Evolutionary conservation across 495 filamentous ascomycete genomes (phyloP), one percentile per base, ranked within the genome.

Genomic region (Staphylotrichum longicolle): DNA sequence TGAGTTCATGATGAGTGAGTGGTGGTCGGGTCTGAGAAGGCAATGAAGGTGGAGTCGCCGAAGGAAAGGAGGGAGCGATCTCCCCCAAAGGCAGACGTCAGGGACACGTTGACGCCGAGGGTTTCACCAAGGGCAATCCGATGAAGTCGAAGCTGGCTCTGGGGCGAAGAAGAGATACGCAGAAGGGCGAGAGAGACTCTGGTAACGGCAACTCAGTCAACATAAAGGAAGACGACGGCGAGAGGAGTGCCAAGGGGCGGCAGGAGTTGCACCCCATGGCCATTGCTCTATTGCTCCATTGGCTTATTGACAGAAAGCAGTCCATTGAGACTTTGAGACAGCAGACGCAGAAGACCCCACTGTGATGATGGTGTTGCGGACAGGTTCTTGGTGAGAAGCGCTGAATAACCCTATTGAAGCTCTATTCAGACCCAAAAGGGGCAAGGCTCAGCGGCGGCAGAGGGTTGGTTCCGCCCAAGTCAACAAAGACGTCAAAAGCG

Each of bases 381-480:
- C 15, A 54, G 41, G 7, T 34, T 27, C 12, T 14, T 3, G 9
- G 41, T 53, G 58, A 53, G 33, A 46, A 60, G 51, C 51, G 37
- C 45, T 61, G 58, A 63, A 59, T 63, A 65, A 61, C 20, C 49
- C 56, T 70, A 72, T 73, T 72, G 65, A 70, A 57, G 60, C 60
- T 72, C 67, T 74, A 74, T 73, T 74, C 66, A 74, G 49, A 57
- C 62, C 70, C 69, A n/a, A 65, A 73, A 68, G 15, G 12, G 70
- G 70, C 27, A 64, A 61, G 11, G 58, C 52, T 53, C 57, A 30
- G 45, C 58, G 49, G 59, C 45, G 37, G 49, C 46, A 52, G 44
- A 55, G 47, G 14, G 60, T 57, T 62, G 54, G 40, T 11, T 33
- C 37, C 53, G 42, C 44, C 10, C 39, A 56, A n/a, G 45, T 55